Percentiles rank a stretch among this genome's conserved stretches.
phyloP scores from a whole-genome alignment of 2,329 filamentous ascomycete species.

The Teratosphaeria nubilosa region DNA sequence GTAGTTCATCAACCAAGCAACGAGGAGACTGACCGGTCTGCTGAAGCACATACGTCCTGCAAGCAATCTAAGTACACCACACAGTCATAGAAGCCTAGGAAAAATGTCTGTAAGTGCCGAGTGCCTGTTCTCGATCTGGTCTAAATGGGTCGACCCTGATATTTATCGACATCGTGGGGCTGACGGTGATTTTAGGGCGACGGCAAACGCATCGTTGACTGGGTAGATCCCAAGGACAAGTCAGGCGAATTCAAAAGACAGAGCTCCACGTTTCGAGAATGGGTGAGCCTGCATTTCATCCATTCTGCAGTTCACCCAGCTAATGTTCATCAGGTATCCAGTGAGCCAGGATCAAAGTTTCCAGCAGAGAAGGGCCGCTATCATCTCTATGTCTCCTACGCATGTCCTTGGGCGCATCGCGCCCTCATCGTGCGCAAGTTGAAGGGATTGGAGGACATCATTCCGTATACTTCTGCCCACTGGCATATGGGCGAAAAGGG shows the following conservation, averaged over 20 bases:
- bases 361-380: conserved; percentile 82
- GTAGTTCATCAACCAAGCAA: not conserved
- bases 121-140: no score
- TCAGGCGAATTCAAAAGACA: conserved; percentile 90
- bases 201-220: conserved; percentile 8
- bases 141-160: no score
- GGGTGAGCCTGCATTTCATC: conserved; percentile 27
- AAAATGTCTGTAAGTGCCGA: not conserved
- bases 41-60: not conserved
- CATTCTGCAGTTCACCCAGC: not conserved
- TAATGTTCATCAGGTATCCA: conserved; percentile 43
- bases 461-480: conserved; percentile 73
- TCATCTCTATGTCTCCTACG: conserved; percentile 90
- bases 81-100: not conserved
- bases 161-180: not conserved
- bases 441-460: conserved; percentile 82
- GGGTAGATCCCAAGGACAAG: conserved; percentile 64
- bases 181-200: not conserved
- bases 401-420: conserved; percentile 88
- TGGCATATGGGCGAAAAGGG: conserved; percentile 73
- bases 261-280: conserved; percentile 70
- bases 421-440: conserved; percentile 79
- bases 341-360: conserved; percentile 60
- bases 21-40: not conserved
- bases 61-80: not conserved